These are phyloP conservation scores for Solanum rostratum DNA, from an alignment of 257 asterid species.

Conservation along the genomic window DNA sequence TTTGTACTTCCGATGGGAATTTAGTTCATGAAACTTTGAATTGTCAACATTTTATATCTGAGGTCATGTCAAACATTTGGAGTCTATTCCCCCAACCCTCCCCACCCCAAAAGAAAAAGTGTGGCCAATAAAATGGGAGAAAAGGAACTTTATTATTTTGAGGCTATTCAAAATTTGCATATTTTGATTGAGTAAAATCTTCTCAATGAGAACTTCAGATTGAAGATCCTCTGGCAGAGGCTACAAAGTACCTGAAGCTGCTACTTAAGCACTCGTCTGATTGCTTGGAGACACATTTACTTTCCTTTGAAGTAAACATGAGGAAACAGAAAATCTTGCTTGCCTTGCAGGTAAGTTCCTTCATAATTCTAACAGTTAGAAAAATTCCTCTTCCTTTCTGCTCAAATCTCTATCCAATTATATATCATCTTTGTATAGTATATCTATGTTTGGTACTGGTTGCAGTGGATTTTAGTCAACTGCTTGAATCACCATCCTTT, in stretches of 20 bases:
- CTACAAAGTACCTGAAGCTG: slow-evolving; percentile 87
- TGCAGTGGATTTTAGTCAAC: not conserved
- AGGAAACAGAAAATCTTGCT: slow-evolving; percentile 75
- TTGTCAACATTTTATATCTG: not conserved
- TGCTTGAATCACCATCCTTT: not conserved
- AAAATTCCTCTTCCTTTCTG: not conserved
- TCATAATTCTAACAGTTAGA: not conserved
- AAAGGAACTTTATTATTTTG: not conserved
- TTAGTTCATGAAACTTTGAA: not conserved
- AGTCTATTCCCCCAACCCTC: not conserved
- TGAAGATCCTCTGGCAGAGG: slow-evolving; percentile 86
- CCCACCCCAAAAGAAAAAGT: not conserved
- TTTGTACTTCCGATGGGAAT: not conserved
- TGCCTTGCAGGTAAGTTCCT: slow-evolving; percentile 62
- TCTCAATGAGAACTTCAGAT: slow-evolving; percentile 34
- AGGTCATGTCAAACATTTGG: not conserved
- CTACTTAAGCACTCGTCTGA: slow-evolving; percentile 90
- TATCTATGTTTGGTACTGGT: not conserved
- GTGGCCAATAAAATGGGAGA: not conserved
- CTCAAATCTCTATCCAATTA: not conserved
- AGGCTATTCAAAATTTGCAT: not conserved
- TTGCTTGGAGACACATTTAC: slow-evolving; percentile 68
- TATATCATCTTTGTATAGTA: not conserved
- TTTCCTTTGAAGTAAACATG: slow-evolving; percentile 86
- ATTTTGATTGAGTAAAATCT: slow-evolving; percentile 1